Base-by-base conservation (phyloP, 352 stramenopile species). In the Phytophthora colocasiae region DNA sequence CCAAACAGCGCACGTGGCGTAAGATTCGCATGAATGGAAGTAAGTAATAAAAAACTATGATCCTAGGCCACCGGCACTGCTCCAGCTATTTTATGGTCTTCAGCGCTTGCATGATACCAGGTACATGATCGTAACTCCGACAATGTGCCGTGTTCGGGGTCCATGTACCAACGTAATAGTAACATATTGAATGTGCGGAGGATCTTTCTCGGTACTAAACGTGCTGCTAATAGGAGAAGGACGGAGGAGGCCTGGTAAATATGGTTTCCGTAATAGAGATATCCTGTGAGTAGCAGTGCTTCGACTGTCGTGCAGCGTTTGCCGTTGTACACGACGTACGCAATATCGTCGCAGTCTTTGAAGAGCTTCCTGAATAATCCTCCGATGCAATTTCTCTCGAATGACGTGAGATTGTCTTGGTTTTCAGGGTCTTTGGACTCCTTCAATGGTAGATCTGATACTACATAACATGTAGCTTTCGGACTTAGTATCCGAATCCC, bases 101-200 rank as follows among this genome's bases (percentile, higher is more conserved):
- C 63, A 5, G 9, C 31, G 15, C 59, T 66, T 10, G 56, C 63
- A 27, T n/a, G n/a, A n/a, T 53, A 49, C 64, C 64, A 72, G 6
- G 45, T 63, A 39, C 57, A 67, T 8, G 64, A 61, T 1, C 27
- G 22, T 11, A 36, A 40, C 6, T 55, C 41, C 3, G 47, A 57
- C 14, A 71, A 38, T 1, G 43, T 63, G 14, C 60, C 54, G 19
- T 32, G 31, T 24, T 66, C 40, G 11, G 39, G 34, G 19, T 70
- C 49, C 19, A 71, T 10, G 17, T 58, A 34, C 66, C 66, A 75
- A 10, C 66, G 49, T 2, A 74, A 12, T 5, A 74, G 29, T 10
- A 74, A 26, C 26, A 74, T 43, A 45, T 74, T 74, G 44, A 74
- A 71, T 3, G 54, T 71, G 4, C 60, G 60, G 9, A 74, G 49